These are phyloP conservation scores for Apophysomyces elegans DNA, from an alignment of 371 early-diverging fungal genomes.

Conservation along the genomic window DNA sequence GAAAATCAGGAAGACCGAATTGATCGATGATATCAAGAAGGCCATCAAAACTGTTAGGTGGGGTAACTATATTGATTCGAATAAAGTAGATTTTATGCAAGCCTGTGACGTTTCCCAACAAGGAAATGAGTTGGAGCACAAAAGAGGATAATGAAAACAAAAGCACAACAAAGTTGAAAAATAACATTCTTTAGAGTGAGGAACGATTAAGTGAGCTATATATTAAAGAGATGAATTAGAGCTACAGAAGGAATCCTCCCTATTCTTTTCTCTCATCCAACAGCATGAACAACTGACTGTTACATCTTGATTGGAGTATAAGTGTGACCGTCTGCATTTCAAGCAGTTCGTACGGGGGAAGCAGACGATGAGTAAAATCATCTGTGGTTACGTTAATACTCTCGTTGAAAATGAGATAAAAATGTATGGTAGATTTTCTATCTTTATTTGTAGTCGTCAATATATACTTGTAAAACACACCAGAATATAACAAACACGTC, in stretches of 20 bases:
- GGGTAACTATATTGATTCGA: slow-evolving; percentile 15
- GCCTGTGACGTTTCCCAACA: slow-evolving; percentile 22
- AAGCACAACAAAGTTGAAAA: slow-evolving; percentile 12
- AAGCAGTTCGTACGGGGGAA: too few relatives aligned
- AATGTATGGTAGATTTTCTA: too few relatives aligned
- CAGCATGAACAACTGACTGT: background rate
- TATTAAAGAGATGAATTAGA: background rate
- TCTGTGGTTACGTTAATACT: background rate
- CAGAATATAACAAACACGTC: background rate
- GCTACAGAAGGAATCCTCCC: background rate
- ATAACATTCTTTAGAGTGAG: background rate
- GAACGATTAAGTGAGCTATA: background rate
- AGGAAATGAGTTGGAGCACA: slow-evolving; percentile 19
- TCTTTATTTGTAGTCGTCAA: too few relatives aligned
- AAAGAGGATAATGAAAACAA: slow-evolving; percentile 16
- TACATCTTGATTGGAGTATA: background rate
- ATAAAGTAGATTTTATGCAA: slow-evolving; percentile 20
- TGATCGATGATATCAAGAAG: slow-evolving; percentile 5
- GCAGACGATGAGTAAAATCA: background rate
- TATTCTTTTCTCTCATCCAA: background rate
- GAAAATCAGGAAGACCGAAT: slow-evolving; percentile 18
- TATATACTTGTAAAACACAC: too few relatives aligned
- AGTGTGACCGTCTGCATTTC: background rate
- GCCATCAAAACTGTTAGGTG: slow-evolving; percentile 12
- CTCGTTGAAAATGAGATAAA: too few relatives aligned